These are phyloP conservation scores for Onygena corvina DNA, from an alignment of 2,329 filamentous ascomycete genomes.

Conservation along the genomic window DNA sequence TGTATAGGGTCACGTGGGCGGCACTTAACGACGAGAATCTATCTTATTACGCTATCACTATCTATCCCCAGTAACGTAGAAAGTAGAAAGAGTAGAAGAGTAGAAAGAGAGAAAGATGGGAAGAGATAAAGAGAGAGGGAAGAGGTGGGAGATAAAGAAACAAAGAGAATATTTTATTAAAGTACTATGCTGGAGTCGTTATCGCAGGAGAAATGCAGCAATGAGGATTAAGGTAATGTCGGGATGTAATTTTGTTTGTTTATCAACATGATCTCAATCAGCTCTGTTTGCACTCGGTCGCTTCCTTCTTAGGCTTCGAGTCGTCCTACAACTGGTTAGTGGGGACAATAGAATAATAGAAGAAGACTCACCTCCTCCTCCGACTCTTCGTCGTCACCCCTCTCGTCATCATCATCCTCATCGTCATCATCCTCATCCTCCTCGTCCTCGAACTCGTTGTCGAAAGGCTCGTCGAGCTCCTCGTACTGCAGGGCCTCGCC, in stretches of 20 bases:
- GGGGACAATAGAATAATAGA: conserved; percentile 15
- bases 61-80: not conserved
- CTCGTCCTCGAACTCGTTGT: conserved; percentile 72
- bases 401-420: conserved; percentile 70
- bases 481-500: conserved; percentile 95
- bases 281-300: conserved; percentile 93
- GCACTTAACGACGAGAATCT: not conserved
- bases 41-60: not conserved
- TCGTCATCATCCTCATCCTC: conserved; percentile 90
- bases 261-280: conserved; percentile 35
- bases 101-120: conserved; percentile 9
- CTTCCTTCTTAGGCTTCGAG: conserved; percentile 84
- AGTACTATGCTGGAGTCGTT: conserved; percentile 5
- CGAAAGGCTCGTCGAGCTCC: conserved; percentile 75
- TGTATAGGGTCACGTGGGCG: not conserved
- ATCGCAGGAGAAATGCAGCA: not conserved
- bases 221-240: no score
- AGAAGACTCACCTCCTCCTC: conserved; percentile 38
- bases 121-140: conserved; percentile 13
- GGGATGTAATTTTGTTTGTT: not conserved
- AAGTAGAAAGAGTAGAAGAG: not conserved
- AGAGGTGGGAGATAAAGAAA: conserved; percentile 10
- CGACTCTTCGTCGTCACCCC: conserved; percentile 47
- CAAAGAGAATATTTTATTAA: conserved; percentile 11
- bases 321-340: conserved; percentile 56